Percentiles rank a stretch among this genome's conserved stretches.
Evolutionary conservation across 306 rosid genomes (phyloP).

Genomic region (Calophaca sinica): DNA sequence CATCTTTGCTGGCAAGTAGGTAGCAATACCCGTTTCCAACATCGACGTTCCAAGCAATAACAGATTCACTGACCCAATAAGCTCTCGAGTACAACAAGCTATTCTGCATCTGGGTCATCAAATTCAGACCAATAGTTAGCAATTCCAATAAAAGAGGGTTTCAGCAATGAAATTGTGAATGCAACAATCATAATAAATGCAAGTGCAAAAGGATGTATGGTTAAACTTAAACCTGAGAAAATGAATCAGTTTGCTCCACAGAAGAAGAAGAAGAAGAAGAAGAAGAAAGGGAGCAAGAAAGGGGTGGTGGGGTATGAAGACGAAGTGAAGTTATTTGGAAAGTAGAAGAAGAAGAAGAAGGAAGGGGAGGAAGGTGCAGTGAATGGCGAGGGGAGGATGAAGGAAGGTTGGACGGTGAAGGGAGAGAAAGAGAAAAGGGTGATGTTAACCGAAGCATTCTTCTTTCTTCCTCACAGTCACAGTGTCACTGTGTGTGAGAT

Average conservation of each 20-base stretch:
- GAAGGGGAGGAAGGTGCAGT: conserved; percentile 37
- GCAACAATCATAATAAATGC: no score
- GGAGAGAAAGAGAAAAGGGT: conserved; percentile 25
- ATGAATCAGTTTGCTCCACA: conserved; percentile 49
- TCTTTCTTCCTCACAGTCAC: neutral
- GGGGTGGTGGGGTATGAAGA: conserved; percentile 36
- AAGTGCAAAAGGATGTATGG: neutral
- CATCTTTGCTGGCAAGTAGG: conserved; percentile 69
- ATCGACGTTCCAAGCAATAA: conserved; percentile 87
- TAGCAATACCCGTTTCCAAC: conserved; percentile 57
- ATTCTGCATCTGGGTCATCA: conserved; percentile 59
- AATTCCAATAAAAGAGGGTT: conserved; percentile 11
- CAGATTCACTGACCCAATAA: conserved; percentile 70
- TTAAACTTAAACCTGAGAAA: conserved; percentile 61
- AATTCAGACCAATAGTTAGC: neutral
- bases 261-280: conserved; percentile 40
- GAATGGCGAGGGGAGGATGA: conserved; percentile 44
- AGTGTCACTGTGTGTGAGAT: neutral
- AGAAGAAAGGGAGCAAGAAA: conserved; percentile 54
- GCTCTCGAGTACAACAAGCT: conserved; percentile 75
- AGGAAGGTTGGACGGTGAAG: conserved; percentile 44
- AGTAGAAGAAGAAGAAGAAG: conserved; percentile 32
- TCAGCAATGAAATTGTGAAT: neutral
- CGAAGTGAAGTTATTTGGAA: conserved; percentile 32
- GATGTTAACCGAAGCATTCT: conserved; percentile 55